Evolutionary conservation across 2,329 filamentous ascomycete genomes (phyloP).

Genomic region (Cryphonectria parasitica): DNA sequence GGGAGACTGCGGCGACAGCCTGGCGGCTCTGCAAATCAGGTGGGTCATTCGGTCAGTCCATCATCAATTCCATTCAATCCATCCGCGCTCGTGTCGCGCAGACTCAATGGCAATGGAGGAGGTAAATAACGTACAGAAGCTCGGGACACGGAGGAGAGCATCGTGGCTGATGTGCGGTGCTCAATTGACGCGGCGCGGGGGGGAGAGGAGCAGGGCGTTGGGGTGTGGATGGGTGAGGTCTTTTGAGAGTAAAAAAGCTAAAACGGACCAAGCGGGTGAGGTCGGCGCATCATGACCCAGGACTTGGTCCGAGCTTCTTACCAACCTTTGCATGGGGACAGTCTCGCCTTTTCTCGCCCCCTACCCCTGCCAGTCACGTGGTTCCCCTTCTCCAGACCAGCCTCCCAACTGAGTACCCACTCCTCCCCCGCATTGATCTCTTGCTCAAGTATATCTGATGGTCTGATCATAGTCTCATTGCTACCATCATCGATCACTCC

Average conservation of each 20-base stretch:
- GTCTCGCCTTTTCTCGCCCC: not conserved
- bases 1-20: slow-evolving; percentile 54
- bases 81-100: not conserved
- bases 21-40: slow-evolving; percentile 48
- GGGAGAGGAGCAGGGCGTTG: slow-evolving; percentile 34
- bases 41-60: slow-evolving; percentile 24
- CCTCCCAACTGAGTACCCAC: not conserved
- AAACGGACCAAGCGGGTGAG: slow-evolving; percentile 22
- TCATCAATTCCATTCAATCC: not conserved
- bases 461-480: not conserved
- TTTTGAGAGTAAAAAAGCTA: slow-evolving; percentile 41
- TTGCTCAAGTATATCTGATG: not conserved
- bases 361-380: slow-evolving; percentile 32
- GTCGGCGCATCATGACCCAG: slow-evolving; percentile 19
- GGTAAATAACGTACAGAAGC: slow-evolving; percentile 53
- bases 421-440: slow-evolving; percentile 6
- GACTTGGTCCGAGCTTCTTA: slow-evolving; percentile 18
- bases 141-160: slow-evolving; percentile 61
- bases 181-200: slow-evolving; percentile 46
- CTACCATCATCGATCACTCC: not conserved
- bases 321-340: not conserved
- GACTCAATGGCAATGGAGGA: not conserved
- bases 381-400: slow-evolving; percentile 18
- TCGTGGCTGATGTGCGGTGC: slow-evolving; percentile 53
- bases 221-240: slow-evolving; percentile 42